Base-by-base conservation (phyloP, 1,284 basidiomycete species). In the Cronartium ribicola region DNA sequence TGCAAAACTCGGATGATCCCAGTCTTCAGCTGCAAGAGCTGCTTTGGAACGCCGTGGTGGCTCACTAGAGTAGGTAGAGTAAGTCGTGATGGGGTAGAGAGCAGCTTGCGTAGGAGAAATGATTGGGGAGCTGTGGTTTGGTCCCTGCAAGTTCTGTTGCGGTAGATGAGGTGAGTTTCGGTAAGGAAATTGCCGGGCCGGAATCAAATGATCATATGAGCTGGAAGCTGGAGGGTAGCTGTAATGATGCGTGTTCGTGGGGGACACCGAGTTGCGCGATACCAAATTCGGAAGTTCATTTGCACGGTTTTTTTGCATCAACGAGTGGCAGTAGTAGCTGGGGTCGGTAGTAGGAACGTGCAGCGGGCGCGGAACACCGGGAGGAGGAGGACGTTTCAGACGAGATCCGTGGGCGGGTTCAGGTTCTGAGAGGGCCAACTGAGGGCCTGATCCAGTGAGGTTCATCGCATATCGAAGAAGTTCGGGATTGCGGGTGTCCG, bases 1-100 rank as follows among this genome's bases (percentile, higher is more conserved):
- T 14, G 69, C 69, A 29, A 65, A 72, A 48, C 62, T 65, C 29
- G 69, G 69, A 55, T 72, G 69, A 41, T 72, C 69, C 69, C 69
- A 72, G 43, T 64, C 61, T 40, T 72, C 62, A 20, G 62, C 55
- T 11, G 62, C 69, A 3, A 72, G 11, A 14, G 69, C 46, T 4
- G 69, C 69, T 40, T 72, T 72, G 14, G 69, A 72, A 37, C 48
- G 69, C 46, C 63, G 57, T 5, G 69, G 44, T n/a, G 43, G 68
- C 13, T 48, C 8, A 44, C n/a, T 62, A 39, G 17, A 36, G 39
- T 40, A 62, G 39, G 6, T 62, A 3, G 37, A 43, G 46, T 29
- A 46, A 5, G 59, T 29, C 14, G 68, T 39, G 40, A 39, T 44
- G 17, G 48, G 36, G 60, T 37, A 46, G 13, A 51, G 46, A 29